These are phyloP conservation scores for Coffea canephora DNA, from an alignment of 257 asterid genomes.

Conservation along the genomic window DNA sequence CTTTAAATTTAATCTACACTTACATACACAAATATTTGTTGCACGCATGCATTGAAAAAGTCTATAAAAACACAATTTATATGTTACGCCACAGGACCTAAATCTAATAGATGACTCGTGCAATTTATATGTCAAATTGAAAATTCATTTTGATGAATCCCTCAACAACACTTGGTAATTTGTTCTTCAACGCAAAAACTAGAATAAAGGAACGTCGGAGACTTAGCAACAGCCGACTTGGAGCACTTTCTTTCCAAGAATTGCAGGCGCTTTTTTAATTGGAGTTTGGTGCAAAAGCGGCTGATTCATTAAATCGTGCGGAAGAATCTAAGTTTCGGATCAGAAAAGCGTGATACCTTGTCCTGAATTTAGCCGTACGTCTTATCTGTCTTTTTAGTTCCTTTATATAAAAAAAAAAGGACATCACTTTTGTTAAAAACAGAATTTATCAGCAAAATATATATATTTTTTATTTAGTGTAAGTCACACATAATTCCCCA, in stretches of 20 bases:
- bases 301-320: background rate
- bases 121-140: too few relatives aligned
- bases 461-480: too few relatives aligned
- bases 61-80: too few relatives aligned
- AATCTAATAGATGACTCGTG: too few relatives aligned
- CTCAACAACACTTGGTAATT: background rate
- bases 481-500: background rate
- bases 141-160: background rate
- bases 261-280: background rate
- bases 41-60: too few relatives aligned
- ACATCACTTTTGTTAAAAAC: too few relatives aligned
- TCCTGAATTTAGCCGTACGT: background rate
- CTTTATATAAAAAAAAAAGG: too few relatives aligned
- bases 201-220: slow-evolving; percentile 1
- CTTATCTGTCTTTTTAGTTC: background rate
- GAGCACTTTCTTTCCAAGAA: background rate
- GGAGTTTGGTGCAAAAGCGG: background rate
- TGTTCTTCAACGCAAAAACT: background rate
- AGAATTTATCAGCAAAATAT: background rate
- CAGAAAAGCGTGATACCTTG: background rate
- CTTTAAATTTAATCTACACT: too few relatives aligned
- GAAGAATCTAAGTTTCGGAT: background rate
- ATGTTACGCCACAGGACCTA: too few relatives aligned
- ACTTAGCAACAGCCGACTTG: background rate
- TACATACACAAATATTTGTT: too few relatives aligned